Evolutionary conservation across 2,329 filamentous ascomycete genomes (phyloP), one percentile per base, ranked within the genome.

Genomic region (Fusarium heterosporum): DNA sequence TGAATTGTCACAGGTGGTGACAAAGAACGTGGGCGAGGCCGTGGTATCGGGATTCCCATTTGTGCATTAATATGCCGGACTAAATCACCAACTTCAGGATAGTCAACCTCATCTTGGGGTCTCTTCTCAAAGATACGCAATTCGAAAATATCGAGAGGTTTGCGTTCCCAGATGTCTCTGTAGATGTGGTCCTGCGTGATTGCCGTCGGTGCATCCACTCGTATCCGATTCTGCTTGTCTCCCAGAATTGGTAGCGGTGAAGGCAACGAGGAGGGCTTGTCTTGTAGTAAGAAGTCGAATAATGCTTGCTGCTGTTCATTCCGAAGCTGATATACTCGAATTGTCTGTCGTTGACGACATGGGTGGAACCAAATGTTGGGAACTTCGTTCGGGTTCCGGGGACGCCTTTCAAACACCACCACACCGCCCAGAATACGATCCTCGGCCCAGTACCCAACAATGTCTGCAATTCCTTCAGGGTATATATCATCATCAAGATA

Each of bases 381-480:
- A 0, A 45, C 19, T 1, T 38, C 29, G 7, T 6, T 25, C 3
- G 8, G 13, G 6, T 47, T 28, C 8, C 52, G 17, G 1, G 53
- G 19, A 7, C 32, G 34, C 1, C 57, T 41, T n/a, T 66, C 53
- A 1, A 67, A 67, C 1, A 63, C 48, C 13, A 30, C 16, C 1
- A 66, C 64, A 1, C 62, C 64, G 4, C 64, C 64, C 1, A 63
- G 11, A 4, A 67, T 49, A 2, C 57, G 53, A n/a, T 67, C 62
- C 11, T 67, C 57, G 4, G 57, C 57, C 62, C 57, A 66, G n/a
- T 67, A 67, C 3, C 62, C 62, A 17, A 63, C 62, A 6, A 66
- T 54, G 8, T 66, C 57, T 0, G 41, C 57, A 0, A 66, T 48
- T 0, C 56, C 52, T 11, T 66, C 64, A 8, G 61, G 61, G 10